Conservation (phyloP, 2,329 filamentous ascomycete species). For the Botrytis elliptica region DNA sequence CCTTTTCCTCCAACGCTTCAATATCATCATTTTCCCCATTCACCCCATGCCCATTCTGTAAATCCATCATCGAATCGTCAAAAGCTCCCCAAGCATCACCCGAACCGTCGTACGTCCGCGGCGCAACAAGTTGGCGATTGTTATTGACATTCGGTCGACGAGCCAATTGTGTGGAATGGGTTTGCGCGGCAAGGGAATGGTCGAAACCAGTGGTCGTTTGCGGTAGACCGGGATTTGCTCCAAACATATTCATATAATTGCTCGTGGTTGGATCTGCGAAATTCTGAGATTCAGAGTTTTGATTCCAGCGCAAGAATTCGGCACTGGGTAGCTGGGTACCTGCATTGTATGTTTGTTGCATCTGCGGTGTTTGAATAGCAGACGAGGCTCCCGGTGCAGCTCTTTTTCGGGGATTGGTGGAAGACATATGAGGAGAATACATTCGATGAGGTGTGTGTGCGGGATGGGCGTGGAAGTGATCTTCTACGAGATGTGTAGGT, state of each 20-base stretch:
- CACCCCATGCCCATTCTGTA: conserved; percentile 41
- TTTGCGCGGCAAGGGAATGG: conserved; percentile 30
- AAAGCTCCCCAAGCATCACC: conserved; percentile 43
- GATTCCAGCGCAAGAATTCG: conserved; percentile 55
- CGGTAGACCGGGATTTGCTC: conserved; percentile 27
- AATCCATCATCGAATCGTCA: conserved; percentile 37
- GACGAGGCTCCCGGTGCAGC: conserved; percentile 70
- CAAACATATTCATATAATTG: conserved; percentile 34
- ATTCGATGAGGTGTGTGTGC: conserved; percentile 23
- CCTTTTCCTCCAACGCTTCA: conserved; percentile 75
- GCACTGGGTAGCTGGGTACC: conserved; percentile 48
- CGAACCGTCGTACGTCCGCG: conserved; percentile 33
- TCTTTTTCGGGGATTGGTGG: conserved; percentile 64
- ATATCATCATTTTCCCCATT: conserved; percentile 66
- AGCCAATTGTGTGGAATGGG: conserved; percentile 37
- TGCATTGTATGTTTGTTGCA: conserved; percentile 51
- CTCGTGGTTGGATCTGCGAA: conserved; percentile 39
- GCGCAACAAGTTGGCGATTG: conserved; percentile 37
- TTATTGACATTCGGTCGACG: conserved; percentile 33
- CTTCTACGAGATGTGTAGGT: background rate
- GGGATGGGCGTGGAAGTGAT: background rate
- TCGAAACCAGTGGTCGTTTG: conserved; percentile 27
- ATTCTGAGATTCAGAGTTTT: conserved; percentile 39
- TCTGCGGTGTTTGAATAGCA: conserved; percentile 52
- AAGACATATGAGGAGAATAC: conserved; percentile 34